Evolutionary conservation across 371 early-diverging fungal genomes (phyloP), one percentile per base, ranked within the genome.

Genomic region (Zychaea mexicana): DNA sequence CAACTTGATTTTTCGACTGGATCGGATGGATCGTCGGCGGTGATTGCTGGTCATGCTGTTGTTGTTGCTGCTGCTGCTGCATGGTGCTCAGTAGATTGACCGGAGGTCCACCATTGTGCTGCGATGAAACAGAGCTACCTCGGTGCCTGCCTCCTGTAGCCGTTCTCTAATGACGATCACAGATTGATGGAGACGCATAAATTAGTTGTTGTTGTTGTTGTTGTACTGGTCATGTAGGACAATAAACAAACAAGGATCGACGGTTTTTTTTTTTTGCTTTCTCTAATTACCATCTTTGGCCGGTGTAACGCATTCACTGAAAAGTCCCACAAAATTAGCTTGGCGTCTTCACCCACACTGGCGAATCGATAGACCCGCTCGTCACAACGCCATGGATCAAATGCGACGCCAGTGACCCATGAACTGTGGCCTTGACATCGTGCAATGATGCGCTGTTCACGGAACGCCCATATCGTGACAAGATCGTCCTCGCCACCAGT

Each of bases 401-500:
- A 99, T 0, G 90, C 91, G 0, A 99, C 88, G 12, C 84, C 82
- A 13, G 90, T 92, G 0, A 94, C 85, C 84, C 97, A 97, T 0
- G 99, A 97, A 46, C 87, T 85, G 72, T 99, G 99, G 2, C 97
- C 98, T 67, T 92, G 92, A 70, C 96, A 94, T 19, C 98, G 78
- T 2, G 96, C 96, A 1, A 95, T 85, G 22, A 95, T 85, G 10
- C 86, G 76, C 38, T 85, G 85, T 38, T 88, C 95, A 60, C 77
- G 83, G 70, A 87, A 89, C 55, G 90, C 85, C 96, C 96, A 99
- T 2, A 99, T 84, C 2, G 95, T 91, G 13, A 98, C 87, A 10
- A 96, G 72, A 72, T 99, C 98, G 76, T 99, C 99, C 70, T 99
- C 96, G 0, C 97, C 95, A 10, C 98, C 94, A 0, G 90, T 85